phyloP scores from a whole-genome alignment of 169 alveolate species.

The Fabrea salina region DNA sequence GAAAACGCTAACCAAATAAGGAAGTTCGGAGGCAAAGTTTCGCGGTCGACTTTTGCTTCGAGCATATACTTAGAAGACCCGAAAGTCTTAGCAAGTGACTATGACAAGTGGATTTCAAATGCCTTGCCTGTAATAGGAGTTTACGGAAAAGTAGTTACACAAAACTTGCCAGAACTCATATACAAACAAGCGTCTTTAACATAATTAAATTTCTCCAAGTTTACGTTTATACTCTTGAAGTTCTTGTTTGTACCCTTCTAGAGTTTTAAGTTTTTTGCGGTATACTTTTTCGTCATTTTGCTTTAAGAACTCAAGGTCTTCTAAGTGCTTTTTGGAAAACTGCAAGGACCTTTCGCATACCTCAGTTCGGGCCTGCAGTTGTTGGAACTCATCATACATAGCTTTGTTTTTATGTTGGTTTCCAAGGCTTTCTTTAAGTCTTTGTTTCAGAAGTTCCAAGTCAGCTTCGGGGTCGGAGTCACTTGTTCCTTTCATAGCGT shows the following conservation, averaged over 20 bases:
- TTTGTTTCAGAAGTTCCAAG: constrained; percentile 11
- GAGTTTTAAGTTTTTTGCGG: too few relatives aligned
- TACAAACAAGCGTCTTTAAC: neutral
- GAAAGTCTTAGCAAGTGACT: neutral
- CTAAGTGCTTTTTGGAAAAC: constrained; percentile 15
- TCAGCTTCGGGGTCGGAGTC: constrained; percentile 24
- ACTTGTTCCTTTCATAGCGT: neutral
- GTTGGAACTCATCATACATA: constrained; percentile 35
- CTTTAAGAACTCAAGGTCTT: constrained; percentile 26
- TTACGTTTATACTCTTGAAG: constrained; percentile 18
- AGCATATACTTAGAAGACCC: neutral
- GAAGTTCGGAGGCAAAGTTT: neutral
- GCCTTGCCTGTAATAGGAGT: neutral
- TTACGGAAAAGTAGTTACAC: constrained; percentile 2
- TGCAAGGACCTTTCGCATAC: constrained; percentile 14
- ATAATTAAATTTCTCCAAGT: neutral
- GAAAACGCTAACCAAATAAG: constrained; percentile 1
- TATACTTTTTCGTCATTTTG: constrained; percentile 18
- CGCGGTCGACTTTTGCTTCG: neutral
- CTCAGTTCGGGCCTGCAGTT: constrained; percentile 5
- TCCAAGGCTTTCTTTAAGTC: constrained; percentile 26
- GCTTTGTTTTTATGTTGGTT: constrained; percentile 30
- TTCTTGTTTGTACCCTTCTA: constrained; percentile 6
- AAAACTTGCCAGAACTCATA: neutral
- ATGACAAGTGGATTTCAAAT: neutral